Percentiles rank a stretch among this genome's conserved stretches.
phyloP scores from a whole-genome alignment of 345 rosid species.

The Noccaea bulbosa region DNA sequence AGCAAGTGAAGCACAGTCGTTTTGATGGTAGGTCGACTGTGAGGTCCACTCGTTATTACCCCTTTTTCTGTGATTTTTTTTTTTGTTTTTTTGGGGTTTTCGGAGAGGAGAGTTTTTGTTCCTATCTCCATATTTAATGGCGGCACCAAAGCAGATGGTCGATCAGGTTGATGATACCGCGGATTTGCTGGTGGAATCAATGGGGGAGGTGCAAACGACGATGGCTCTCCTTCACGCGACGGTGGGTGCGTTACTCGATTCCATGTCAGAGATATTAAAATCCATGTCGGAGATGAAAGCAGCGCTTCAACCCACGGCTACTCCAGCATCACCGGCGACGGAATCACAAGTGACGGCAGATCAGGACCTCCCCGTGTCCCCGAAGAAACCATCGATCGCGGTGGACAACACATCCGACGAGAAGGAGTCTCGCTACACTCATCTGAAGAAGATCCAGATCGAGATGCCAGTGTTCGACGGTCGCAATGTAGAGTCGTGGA shows the following conservation, averaged over 20 bases:
- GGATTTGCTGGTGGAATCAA: conserved; percentile 9
- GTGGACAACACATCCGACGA: not conserved
- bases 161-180: conserved; percentile 18
- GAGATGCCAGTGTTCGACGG: conserved; percentile 43
- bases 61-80: not conserved
- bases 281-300: conserved; percentile 36
- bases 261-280: conserved; percentile 31
- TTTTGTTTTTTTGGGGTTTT: too few relatives aligned
- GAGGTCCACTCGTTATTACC: conserved; percentile 1
- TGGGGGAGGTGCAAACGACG: not conserved
- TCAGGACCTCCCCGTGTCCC: not conserved
- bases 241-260: conserved; percentile 12
- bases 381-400: not conserved
- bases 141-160: conserved; percentile 24
- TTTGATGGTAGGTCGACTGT: conserved; percentile 18
- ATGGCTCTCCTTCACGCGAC: conserved; percentile 35
- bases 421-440: conserved; percentile 3
- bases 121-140: conserved; percentile 19
- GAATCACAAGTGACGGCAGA: not conserved
- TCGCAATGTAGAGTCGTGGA: conserved; percentile 9
- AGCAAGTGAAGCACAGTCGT: conserved; percentile 25
- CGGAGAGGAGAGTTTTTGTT: not conserved
- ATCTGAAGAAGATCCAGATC: conserved; percentile 12
- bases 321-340: not conserved
- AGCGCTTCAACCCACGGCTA: not conserved